phyloP scores from a whole-genome alignment of 345 rosid genomes.

The Lepidium didymum region DNA sequence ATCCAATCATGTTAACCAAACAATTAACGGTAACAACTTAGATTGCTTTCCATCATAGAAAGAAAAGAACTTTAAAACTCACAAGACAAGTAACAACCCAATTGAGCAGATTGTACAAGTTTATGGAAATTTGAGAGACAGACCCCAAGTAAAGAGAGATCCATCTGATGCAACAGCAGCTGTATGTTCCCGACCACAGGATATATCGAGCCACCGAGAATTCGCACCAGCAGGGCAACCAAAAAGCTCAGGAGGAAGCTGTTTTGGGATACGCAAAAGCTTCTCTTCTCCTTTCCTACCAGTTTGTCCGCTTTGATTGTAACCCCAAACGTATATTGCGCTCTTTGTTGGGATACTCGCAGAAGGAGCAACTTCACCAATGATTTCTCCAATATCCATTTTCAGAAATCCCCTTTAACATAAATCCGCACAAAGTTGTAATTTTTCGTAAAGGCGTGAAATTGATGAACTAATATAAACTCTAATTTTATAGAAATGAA shows the following conservation, averaged over 20 bases:
- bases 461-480: background rate
- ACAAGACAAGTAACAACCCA: background rate
- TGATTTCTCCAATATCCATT: conserved; percentile 66
- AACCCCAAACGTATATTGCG: conserved; percentile 96
- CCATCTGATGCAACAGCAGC: conserved; percentile 98
- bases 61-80: background rate
- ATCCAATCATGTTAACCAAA: background rate
- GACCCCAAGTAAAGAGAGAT: conserved; percentile 96
- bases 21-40: background rate
- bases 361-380: conserved; percentile 51
- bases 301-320: conserved; percentile 89
- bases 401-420: background rate
- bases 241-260: conserved; percentile 86
- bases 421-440: background rate
- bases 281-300: conserved; percentile 67
- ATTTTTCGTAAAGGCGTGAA: background rate
- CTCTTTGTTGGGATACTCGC: conserved; percentile 61
- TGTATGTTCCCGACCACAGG: conserved; percentile 93
- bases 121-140: background rate
- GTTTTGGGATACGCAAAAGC: conserved; percentile 81
- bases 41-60: conserved; percentile 7
- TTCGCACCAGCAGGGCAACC: conserved; percentile 79
- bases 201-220: conserved; percentile 82
- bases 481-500: background rate
- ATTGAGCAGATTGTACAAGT: background rate